A percentile compares a stretch with the other conserved stretches of the same genome.
Conservation (phyloP, 306 rosid genomes). For the Erythrophleum fordii region DNA sequence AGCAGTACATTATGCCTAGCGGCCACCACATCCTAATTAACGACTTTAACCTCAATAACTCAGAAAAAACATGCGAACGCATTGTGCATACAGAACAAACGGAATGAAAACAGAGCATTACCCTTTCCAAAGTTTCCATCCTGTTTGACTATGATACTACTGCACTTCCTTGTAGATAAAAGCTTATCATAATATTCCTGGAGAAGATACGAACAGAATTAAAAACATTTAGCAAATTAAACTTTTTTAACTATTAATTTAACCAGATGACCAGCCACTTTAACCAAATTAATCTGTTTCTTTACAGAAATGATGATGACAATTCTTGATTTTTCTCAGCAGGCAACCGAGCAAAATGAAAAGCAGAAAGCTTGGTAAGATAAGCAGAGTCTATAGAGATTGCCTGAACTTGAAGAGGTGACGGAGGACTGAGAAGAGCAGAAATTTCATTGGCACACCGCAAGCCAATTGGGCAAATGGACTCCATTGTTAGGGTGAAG, state of each 20-base stretch:
- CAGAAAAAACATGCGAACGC: neutral
- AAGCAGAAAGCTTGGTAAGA: neutral
- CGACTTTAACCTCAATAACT: neutral
- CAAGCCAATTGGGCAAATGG: constrained; percentile 60
- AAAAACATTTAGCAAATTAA: constrained; percentile 7
- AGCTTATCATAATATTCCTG: constrained; percentile 71
- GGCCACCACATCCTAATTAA: neutral
- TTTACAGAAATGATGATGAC: neutral
- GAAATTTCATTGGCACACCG: constrained; percentile 52
- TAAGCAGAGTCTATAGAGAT: constrained; percentile 27
- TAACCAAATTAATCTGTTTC: neutral
- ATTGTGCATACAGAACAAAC: neutral
- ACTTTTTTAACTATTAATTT: neutral
- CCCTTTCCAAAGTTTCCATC: constrained; percentile 76
- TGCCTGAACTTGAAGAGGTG: constrained; percentile 67
- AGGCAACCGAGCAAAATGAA: neutral
- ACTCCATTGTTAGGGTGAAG: constrained; percentile 52
- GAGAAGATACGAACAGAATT: constrained; percentile 11
- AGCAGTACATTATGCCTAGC: neutral
- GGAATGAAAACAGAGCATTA: constrained; percentile 21
- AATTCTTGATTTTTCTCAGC: neutral
- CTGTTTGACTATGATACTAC: constrained; percentile 60
- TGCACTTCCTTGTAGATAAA: constrained; percentile 57
- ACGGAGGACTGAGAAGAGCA: constrained; percentile 65
- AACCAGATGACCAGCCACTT: neutral